phyloP scores from a whole-genome alignment of 2,329 filamentous ascomycete genomes.

The Nemania abortiva region DNA sequence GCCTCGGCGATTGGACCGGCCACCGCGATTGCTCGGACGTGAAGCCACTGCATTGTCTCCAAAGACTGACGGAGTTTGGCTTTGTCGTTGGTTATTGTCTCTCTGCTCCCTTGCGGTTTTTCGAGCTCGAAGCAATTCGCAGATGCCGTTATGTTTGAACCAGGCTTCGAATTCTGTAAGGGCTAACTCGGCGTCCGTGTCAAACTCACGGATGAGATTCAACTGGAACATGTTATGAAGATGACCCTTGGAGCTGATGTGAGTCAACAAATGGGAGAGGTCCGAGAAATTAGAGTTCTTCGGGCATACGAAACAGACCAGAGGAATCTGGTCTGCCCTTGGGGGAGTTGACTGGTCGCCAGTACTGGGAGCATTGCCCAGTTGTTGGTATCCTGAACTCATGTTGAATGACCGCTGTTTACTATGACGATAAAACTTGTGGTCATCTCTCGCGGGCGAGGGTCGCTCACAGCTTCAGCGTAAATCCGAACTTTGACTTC shows the following conservation, averaged over 20 bases:
- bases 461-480: conserved; percentile 5
- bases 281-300: conserved; percentile 87
- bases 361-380: conserved; percentile 18
- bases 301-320: conserved; percentile 86
- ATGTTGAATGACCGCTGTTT: conserved; percentile 22
- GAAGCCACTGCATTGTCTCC: conserved; percentile 46
- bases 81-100: conserved; percentile 52
- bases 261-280: conserved; percentile 90
- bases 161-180: conserved; percentile 80
- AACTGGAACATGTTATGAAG: conserved; percentile 85
- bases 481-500: not conserved
- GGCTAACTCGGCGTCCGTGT: conserved; percentile 71
- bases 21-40: conserved; percentile 35
- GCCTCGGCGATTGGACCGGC: conserved; percentile 36
- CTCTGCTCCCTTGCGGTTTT: conserved; percentile 80
- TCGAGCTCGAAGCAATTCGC: conserved; percentile 79
- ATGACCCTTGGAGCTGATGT: conserved; percentile 93
- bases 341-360: conserved; percentile 3
- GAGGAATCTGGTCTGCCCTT: conserved; percentile 63
- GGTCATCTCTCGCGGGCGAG: conserved; percentile 4
- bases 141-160: conserved; percentile 79
- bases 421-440: not conserved
- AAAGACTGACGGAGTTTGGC: conserved; percentile 41
- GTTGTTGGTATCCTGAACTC: conserved; percentile 28
- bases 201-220: conserved; percentile 76